Percentiles rank a stretch among this genome's conserved stretches.
These are phyloP conservation scores for Mucor sp. DNA, from an alignment of 371 early-diverging fungal genomes.

Conservation along the genomic window DNA sequence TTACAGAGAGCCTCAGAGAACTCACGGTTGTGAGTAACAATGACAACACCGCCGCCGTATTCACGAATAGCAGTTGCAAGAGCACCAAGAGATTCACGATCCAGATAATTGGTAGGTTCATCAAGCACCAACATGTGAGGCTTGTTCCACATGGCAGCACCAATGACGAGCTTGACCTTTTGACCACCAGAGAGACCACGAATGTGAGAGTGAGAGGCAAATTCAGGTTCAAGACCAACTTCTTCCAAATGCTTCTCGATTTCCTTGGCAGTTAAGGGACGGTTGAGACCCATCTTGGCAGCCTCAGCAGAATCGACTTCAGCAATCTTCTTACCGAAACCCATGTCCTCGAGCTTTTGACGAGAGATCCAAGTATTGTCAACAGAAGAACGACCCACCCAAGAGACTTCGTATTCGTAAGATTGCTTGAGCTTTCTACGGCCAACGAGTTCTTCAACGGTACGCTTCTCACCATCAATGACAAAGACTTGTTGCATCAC, in stretches of 20 bases:
- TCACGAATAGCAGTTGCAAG: constrained; percentile 66
- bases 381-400: constrained; percentile 59
- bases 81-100: constrained; percentile 77
- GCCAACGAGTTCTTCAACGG: constrained; percentile 60
- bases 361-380: constrained; percentile 75
- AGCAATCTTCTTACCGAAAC: constrained; percentile 68
- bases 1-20: constrained; percentile 72
- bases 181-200: constrained; percentile 91
- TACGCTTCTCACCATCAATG: constrained; percentile 65
- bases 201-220: constrained; percentile 82
- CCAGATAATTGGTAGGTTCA: constrained; percentile 87
- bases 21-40: constrained; percentile 75
- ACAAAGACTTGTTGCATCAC: constrained; percentile 64
- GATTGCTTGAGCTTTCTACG: constrained; percentile 73
- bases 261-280: constrained; percentile 65
- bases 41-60: constrained; percentile 76
- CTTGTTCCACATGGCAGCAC: constrained; percentile 82
- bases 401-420: constrained; percentile 68
- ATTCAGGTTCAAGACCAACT: constrained; percentile 71
- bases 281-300: constrained; percentile 62
- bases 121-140: constrained; percentile 89
- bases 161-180: constrained; percentile 88
- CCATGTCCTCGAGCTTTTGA: constrained; percentile 69
- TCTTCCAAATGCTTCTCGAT: constrained; percentile 73
- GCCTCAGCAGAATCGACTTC: constrained; percentile 69